phyloP scores from a whole-genome alignment of 108 stramenopile genomes.

The Nannochloropsis gaditana region DNA sequence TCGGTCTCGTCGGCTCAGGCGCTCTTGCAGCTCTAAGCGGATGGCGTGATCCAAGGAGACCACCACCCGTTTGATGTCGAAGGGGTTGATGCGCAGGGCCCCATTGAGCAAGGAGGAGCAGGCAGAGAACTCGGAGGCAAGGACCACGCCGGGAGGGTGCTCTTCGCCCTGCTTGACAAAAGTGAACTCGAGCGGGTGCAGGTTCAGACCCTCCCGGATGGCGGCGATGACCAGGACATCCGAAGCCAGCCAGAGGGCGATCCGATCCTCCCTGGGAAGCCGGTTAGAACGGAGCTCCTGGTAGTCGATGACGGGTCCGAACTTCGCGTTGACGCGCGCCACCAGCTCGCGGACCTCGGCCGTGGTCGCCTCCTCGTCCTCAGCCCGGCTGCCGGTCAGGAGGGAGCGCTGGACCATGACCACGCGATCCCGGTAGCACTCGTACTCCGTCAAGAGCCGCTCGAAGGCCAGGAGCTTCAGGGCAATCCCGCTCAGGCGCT shows the following conservation, averaged over 20 bases:
- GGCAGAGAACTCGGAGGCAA: conserved; percentile 94
- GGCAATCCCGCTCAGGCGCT: conserved; percentile 80
- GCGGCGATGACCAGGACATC: conserved; percentile 81
- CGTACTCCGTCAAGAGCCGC: conserved; percentile 82
- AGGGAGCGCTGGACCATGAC: conserved; percentile 87
- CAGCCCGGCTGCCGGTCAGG: conserved; percentile 67
- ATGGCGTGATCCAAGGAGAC: conserved; percentile 86
- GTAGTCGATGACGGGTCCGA: conserved; percentile 27
- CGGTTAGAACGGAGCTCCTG: conserved; percentile 20
- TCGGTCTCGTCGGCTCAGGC: conserved; percentile 65
- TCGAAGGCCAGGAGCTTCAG: conserved; percentile 94
- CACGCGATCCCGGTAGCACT: conserved; percentile 69
- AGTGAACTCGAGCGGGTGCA: conserved; percentile 93
- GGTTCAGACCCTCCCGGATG: conserved; percentile 91
- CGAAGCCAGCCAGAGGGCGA: conserved; percentile 75
- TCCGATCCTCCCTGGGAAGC: conserved; percentile 62
- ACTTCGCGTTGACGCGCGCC: neutral
- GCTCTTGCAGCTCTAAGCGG: conserved; percentile 67
- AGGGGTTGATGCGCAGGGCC: conserved; percentile 94
- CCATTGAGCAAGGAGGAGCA: conserved; percentile 91
- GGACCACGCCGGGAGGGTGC: conserved; percentile 75
- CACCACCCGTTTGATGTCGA: conserved; percentile 76
- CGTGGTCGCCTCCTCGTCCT: conserved; percentile 65
- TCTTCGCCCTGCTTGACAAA: conserved; percentile 56
- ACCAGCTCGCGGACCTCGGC: conserved; percentile 29